These are phyloP conservation scores for Chondrostereum purpureum DNA, from an alignment of 1,284 basidiomycete species.

Conservation along the genomic window DNA sequence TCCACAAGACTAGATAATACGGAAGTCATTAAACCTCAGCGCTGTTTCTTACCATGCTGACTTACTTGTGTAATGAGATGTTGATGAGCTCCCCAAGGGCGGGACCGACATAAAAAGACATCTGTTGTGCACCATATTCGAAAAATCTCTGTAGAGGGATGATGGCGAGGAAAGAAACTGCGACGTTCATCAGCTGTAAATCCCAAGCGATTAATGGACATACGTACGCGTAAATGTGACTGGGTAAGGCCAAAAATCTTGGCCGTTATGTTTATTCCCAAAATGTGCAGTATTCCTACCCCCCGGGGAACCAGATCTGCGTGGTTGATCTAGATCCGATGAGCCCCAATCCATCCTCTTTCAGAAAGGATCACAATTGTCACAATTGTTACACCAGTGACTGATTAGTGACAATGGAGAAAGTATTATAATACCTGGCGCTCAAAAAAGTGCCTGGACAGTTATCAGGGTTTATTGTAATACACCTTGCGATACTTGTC, in stretches of 20 bases:
- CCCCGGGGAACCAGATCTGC: not conserved
- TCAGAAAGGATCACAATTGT: conserved; percentile 32
- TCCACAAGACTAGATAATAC: not conserved
- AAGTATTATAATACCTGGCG: too few species aligned
- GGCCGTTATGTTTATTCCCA: conserved; percentile 11
- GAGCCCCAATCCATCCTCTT: too few species aligned
- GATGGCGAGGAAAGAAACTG: conserved; percentile 54
- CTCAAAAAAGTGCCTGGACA: too few species aligned
- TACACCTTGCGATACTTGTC: too few species aligned
- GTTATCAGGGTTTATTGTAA: too few species aligned
- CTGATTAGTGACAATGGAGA: too few species aligned
- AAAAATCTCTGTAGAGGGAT: conserved; percentile 51
- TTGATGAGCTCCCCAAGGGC: conserved; percentile 52
- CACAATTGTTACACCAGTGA: too few species aligned
- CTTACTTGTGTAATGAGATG: conserved; percentile 58
- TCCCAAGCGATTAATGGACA: not conserved
- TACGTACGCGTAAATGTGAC: conserved; percentile 34
- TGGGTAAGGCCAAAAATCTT: conserved; percentile 20
- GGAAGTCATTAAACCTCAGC: too few species aligned
- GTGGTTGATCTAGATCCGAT: too few species aligned
- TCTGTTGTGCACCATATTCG: conserved; percentile 47
- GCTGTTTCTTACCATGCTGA: too few species aligned
- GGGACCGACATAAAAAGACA: conserved; percentile 38
- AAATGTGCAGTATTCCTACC: conserved; percentile 39
- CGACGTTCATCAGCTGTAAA: conserved; percentile 28